These are phyloP conservation scores for Candida glucosophila DNA, from an alignment of 1,139 yeast genomes.

Conservation along the genomic window DNA sequence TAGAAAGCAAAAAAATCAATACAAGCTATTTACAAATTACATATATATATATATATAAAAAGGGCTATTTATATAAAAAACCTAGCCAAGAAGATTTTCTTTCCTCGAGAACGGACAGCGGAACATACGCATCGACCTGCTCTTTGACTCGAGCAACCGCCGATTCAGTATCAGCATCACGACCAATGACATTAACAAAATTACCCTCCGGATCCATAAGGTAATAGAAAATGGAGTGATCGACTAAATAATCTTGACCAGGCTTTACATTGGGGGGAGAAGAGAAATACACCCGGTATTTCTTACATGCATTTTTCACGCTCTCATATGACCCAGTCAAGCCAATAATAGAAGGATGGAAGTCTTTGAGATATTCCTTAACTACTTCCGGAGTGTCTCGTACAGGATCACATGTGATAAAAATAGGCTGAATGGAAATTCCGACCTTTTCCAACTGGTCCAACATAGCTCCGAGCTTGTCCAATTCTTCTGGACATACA, in stretches of 20 bases:
- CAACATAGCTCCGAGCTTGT: slow-evolving; percentile 76
- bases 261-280: slow-evolving; percentile 92
- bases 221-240: slow-evolving; percentile 92
- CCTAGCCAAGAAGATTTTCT: slow-evolving; percentile 51
- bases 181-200: slow-evolving; percentile 88
- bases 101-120: slow-evolving; percentile 52
- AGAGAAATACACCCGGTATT: slow-evolving; percentile 87
- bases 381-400: slow-evolving; percentile 83
- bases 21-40: no score
- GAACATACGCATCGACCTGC: slow-evolving; percentile 72
- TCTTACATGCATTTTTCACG: slow-evolving; percentile 75
- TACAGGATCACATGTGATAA: slow-evolving; percentile 94
- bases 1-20: no score
- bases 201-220: slow-evolving; percentile 96
- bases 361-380: slow-evolving; percentile 71
- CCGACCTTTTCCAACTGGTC: slow-evolving; percentile 52
- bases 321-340: slow-evolving; percentile 85
- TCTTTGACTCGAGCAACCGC: slow-evolving; percentile 74
- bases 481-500: slow-evolving; percentile 95
- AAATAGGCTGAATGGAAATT: slow-evolving; percentile 69
- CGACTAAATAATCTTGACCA: slow-evolving; percentile 93
- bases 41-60: no score
- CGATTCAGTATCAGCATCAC: slow-evolving; percentile 73
- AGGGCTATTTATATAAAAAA: slow-evolving; percentile 37
- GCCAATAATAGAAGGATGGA: slow-evolving; percentile 83